Evolutionary conservation across 768 basidiomycete genomes (phyloP).

Genomic region (Macrolepiota dolichaula): DNA sequence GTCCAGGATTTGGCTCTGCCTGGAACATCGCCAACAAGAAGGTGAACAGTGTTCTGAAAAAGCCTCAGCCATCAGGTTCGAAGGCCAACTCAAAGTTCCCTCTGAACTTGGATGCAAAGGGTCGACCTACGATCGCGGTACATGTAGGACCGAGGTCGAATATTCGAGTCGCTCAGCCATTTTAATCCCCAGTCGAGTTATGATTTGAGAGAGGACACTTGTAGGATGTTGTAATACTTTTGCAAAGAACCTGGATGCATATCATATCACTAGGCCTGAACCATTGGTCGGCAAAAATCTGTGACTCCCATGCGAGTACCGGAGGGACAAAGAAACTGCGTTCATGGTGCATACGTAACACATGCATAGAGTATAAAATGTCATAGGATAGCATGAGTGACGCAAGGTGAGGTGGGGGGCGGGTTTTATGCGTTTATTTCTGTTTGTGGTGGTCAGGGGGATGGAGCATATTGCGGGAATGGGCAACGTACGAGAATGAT

Average conservation of each 20-base stretch:
- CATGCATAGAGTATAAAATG: constrained; percentile 27
- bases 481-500: constrained; percentile 76
- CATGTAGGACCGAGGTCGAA: constrained; percentile 36
- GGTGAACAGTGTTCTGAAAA: constrained; percentile 19
- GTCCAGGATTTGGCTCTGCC: constrained; percentile 33
- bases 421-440: constrained; percentile 28
- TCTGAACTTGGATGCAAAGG: constrained; percentile 33
- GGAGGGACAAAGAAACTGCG: constrained; percentile 13
- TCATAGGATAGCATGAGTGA: constrained; percentile 26
- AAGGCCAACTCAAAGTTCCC: constrained; percentile 21
- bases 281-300: not conserved
- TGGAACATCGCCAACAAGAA: constrained; percentile 26
- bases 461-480: not conserved
- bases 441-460: constrained; percentile 16
- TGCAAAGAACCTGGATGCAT: not conserved
- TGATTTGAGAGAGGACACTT: not conserved
- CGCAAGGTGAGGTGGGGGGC: constrained; percentile 15
- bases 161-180: constrained; percentile 16
- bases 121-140: constrained; percentile 30
- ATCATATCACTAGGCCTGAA: not conserved
- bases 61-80: constrained; percentile 16
- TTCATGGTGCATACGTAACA: constrained; percentile 27
- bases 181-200: not conserved
- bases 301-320: not conserved
- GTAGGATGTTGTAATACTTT: not conserved